Evolutionary conservation across 768 basidiomycete genomes (phyloP).

Genomic region (Boletus rubropictus): DNA sequence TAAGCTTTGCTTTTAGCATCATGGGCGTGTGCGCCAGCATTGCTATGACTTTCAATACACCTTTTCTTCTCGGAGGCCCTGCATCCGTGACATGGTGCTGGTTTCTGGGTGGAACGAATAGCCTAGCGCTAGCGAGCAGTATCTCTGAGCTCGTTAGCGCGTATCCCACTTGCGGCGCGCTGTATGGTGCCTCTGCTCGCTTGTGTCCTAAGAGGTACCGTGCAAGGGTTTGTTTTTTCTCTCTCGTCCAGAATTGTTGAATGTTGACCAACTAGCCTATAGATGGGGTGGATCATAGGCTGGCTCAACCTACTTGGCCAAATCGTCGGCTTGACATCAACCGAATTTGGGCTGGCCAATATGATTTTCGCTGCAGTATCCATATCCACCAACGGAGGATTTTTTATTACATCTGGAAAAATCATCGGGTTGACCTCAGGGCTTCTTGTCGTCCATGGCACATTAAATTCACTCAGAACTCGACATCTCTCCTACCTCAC

Average conservation of each 20-base stretch:
- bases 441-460: conserved; percentile 38
- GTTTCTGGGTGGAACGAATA: conserved; percentile 27
- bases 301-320: conserved; percentile 32
- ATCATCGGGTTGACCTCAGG: conserved; percentile 39
- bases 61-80: conserved; percentile 34
- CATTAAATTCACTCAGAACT: conserved; percentile 41
- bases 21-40: conserved; percentile 36
- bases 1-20: conserved; percentile 31
- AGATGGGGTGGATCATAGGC: conserved; percentile 28
- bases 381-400: conserved; percentile 27
- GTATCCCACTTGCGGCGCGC: conserved; percentile 27
- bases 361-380: conserved; percentile 30
- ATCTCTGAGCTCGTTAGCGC: conserved; percentile 30
- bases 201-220: conserved; percentile 60
- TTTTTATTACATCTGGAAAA: conserved; percentile 34
- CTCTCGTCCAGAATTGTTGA: neutral
- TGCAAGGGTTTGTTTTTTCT: conserved; percentile 42
- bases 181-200: conserved; percentile 76
- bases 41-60: conserved; percentile 35
- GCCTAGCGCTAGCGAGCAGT: conserved; percentile 28
- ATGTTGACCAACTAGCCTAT: neutral
- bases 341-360: conserved; percentile 33
- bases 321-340: conserved; percentile 29
- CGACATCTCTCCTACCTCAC: conserved; percentile 31
- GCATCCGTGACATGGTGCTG: conserved; percentile 35